Base-by-base conservation (phyloP, 1,284 basidiomycete genomes). In the Malassezia globosa region DNA sequence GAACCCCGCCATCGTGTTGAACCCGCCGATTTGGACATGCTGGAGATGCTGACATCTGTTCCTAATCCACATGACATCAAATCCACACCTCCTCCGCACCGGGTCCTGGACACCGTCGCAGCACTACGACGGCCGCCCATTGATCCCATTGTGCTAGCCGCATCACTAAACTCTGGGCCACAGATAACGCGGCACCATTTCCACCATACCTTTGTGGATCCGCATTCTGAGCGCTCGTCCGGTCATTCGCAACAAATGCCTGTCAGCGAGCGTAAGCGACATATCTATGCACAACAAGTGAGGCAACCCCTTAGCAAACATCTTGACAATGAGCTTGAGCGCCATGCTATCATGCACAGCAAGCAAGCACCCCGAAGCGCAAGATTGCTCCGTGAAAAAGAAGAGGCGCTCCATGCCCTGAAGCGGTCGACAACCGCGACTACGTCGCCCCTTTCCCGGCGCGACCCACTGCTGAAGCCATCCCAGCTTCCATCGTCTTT, bases 151-250 rank as follows among this genome's bases (percentile, higher is more conserved):
- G 58, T 69, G 34, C 50, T 67, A 16, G 64, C 63, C 10, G 66
- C 66, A 2, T 61, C 58, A 42, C 51, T 69, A 6, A 57, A 51
- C 42, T 63, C 64, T 3, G 63, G 61, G 18, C 66, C 64, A 3
- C 61, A 67, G 22, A 58, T 67, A 43, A 69, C 64, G 19, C 53
- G 64, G 5, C 64, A 66, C 47, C 66, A 69, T 33, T 69, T 67
- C 37, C 63, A 66, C 39, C 66, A 69, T 41, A 55, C 61, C 1
- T 66, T 60, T 33, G n/a, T 18, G 50, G 46, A 27, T 36, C 49
- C 39, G 1, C 16, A 26, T 19, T 41, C 39, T 41, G 39, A 24
- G n/a, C 39, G 26, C 19, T 19, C 31, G 26, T 41, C 39, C 10
- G 39, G 39, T 27, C 57, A 54, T 13, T 59, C 56, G 8, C 60